Evolutionary conservation across 352 stramenopile genomes (phyloP).

Genomic region (Phytophthora aleatoria): DNA sequence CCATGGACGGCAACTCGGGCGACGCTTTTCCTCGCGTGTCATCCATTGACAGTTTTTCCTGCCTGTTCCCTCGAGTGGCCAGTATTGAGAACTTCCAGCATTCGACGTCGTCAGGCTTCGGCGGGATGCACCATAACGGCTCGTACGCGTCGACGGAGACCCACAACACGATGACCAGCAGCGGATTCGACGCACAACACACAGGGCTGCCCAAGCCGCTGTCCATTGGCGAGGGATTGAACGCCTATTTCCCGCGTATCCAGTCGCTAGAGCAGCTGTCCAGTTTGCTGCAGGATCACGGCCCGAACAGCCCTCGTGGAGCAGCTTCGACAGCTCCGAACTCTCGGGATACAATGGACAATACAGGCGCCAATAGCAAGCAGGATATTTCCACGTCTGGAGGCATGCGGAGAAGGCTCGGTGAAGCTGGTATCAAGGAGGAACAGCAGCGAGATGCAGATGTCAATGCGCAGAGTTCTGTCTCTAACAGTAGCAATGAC

Average conservation of each 20-base stretch:
- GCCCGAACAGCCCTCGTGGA: constrained; percentile 50
- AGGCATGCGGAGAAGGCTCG: constrained; percentile 24
- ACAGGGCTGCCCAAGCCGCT: constrained; percentile 55
- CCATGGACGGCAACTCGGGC: constrained; percentile 27
- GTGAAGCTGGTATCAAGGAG: constrained; percentile 31
- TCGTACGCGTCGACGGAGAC: constrained; percentile 33
- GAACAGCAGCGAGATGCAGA: constrained; percentile 42
- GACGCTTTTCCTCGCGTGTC: constrained; percentile 73
- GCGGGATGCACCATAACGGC: constrained; percentile 26
- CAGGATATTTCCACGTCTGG: constrained; percentile 22
- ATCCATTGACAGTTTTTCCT: constrained; percentile 87
- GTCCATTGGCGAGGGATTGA: constrained; percentile 68
- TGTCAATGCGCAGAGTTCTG: constrained; percentile 20
- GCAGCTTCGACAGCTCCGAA: constrained; percentile 8
- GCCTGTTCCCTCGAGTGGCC: constrained; percentile 79
- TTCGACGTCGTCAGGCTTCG: constrained; percentile 35
- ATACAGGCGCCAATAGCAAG: constrained; percentile 14
- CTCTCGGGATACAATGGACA: constrained; percentile 23
- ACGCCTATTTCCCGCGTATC: constrained; percentile 77
- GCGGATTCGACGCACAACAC: constrained; percentile 28
- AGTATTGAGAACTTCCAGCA: constrained; percentile 84
- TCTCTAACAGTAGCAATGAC: constrained; percentile 16
- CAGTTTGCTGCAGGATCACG: constrained; percentile 69
- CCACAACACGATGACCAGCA: constrained; percentile 32
- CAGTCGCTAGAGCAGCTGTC: constrained; percentile 82